Conservation (phyloP, 2,329 filamentous ascomycete genomes). For the Pseudogymnoascus sp. region DNA sequence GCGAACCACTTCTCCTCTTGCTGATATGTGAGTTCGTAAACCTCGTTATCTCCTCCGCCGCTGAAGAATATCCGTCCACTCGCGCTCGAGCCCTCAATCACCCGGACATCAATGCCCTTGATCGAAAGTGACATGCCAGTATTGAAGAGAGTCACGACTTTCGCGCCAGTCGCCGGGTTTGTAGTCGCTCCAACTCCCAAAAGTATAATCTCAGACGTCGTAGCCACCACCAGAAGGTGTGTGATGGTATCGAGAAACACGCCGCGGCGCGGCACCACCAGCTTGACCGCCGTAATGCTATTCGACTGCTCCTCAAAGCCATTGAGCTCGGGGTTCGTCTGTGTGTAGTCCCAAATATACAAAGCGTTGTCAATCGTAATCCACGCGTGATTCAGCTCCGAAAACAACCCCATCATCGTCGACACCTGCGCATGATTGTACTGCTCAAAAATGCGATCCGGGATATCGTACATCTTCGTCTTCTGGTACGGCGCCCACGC, state of each 20-base stretch:
- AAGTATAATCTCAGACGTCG: constrained; percentile 74
- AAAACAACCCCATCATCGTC: constrained; percentile 92
- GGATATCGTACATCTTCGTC: constrained; percentile 79
- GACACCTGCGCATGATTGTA: constrained; percentile 81
- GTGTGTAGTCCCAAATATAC: constrained; percentile 96
- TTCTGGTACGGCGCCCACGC: constrained; percentile 88
- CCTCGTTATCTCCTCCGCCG: constrained; percentile 71
- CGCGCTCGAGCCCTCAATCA: constrained; percentile 69
- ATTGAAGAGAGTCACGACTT: constrained; percentile 72
- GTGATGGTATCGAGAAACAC: constrained; percentile 85
- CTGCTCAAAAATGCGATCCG: constrained; percentile 85
- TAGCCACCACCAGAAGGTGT: constrained; percentile 83
- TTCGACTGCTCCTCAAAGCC: constrained; percentile 86
- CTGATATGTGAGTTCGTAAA: constrained; percentile 93
- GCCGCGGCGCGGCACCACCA: constrained; percentile 75
- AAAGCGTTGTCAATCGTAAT: constrained; percentile 91
- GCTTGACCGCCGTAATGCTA: constrained; percentile 83
- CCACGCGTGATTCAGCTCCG: constrained; percentile 92
- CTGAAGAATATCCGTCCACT: constrained; percentile 92
- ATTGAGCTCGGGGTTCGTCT: constrained; percentile 82
- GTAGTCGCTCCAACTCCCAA: constrained; percentile 72
- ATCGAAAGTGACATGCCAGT: constrained; percentile 78
- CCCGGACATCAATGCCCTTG: constrained; percentile 67
- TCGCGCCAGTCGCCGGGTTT: constrained; percentile 58
- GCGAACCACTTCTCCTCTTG: constrained; percentile 97